Conservation (phyloP, 305 asterid species). For the Ilex paraguariensis region DNA sequence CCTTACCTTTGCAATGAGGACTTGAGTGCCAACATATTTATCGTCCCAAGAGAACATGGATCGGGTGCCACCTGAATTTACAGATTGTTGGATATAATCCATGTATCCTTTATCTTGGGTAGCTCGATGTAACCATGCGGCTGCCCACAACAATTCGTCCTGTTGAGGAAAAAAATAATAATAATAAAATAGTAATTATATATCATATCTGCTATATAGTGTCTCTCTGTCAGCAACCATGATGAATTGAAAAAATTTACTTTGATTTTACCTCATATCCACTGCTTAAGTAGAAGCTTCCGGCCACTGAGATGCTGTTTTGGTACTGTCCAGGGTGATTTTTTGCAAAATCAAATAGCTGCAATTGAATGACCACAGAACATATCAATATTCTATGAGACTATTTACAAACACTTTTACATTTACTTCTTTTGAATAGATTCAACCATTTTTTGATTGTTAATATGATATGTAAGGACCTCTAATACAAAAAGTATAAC, state of each 20-base stretch:
- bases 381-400: too few species aligned
- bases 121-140: slow-evolving; percentile 61
- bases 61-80: slow-evolving; percentile 37
- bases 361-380: too few species aligned
- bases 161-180: slow-evolving; percentile 2
- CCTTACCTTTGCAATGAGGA: slow-evolving; percentile 53
- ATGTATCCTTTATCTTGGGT: slow-evolving; percentile 31
- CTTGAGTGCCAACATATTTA: slow-evolving; percentile 55
- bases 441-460: too few species aligned
- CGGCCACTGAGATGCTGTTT: slow-evolving; percentile 40
- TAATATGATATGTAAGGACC: too few species aligned
- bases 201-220: too few species aligned
- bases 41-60: slow-evolving; percentile 67
- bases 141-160: slow-evolving; percentile 88
- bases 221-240: too few species aligned
- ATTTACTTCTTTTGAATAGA: too few species aligned
- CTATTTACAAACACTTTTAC: too few species aligned
- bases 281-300: slow-evolving; percentile 48
- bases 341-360: slow-evolving; percentile 56
- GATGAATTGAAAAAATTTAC: too few species aligned
- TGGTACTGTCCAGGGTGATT: slow-evolving; percentile 44
- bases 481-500: too few species aligned
- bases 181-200: too few species aligned
- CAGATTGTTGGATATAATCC: slow-evolving; percentile 14
- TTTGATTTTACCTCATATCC: slow-evolving; percentile 45